Evolutionary conservation across 2,329 filamentous ascomycete genomes (phyloP).

Genomic region (Emmonsiellopsis sp.): DNA sequence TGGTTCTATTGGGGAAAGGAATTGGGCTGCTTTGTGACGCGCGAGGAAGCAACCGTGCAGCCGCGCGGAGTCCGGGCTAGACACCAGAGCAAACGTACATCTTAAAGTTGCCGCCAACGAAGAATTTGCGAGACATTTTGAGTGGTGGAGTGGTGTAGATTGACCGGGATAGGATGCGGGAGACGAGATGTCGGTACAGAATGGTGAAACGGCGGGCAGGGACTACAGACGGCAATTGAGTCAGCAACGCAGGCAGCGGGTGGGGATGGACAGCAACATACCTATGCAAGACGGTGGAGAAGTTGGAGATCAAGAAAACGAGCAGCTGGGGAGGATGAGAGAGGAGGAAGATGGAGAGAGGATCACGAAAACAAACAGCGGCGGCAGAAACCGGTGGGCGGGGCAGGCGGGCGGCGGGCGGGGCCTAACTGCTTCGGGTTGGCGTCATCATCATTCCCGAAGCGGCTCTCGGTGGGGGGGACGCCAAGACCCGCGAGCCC

Average conservation of each 20-base stretch:
- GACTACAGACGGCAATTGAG: background rate
- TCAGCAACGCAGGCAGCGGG: background rate
- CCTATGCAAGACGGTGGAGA: background rate
- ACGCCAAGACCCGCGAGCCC: too few relatives aligned
- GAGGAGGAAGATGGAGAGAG: background rate
- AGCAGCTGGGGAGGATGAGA: background rate
- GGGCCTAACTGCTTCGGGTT: too few relatives aligned
- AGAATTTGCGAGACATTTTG: constrained; percentile 89
- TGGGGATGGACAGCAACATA: background rate
- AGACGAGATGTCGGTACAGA: background rate
- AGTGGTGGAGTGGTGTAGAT: background rate
- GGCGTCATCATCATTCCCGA: too few relatives aligned
- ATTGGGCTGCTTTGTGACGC: background rate
- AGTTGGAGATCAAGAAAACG: background rate
- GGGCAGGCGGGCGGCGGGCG: too few relatives aligned
- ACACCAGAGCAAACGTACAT: constrained; percentile 54
- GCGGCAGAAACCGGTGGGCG: background rate
- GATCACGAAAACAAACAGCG: background rate
- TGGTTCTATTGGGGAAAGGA: background rate
- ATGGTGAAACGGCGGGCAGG: background rate
- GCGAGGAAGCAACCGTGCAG: constrained; percentile 7
- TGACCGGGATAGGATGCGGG: background rate
- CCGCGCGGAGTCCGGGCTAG: constrained; percentile 19
- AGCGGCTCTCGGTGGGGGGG: too few relatives aligned
- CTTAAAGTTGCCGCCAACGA: constrained; percentile 99